These are phyloP conservation scores for Aspergillus sp. DNA, from an alignment of 2,329 filamentous ascomycete genomes.

Conservation along the genomic window DNA sequence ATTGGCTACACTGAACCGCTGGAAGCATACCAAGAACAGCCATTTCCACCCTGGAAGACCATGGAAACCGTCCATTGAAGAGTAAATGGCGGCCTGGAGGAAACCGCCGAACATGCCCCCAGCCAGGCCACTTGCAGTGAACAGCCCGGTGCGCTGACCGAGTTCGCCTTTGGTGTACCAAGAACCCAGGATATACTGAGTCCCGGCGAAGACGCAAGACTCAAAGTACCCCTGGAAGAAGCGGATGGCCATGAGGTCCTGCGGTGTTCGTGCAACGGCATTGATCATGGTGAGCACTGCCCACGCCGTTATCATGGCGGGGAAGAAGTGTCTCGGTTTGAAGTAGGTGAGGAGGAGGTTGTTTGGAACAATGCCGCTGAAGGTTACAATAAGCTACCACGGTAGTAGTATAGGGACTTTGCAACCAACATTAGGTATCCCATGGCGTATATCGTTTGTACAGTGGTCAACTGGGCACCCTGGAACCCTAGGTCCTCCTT, in stretches of 20 bases:
- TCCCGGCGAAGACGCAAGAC: slow-evolving; percentile 33
- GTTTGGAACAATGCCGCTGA: slow-evolving; percentile 22
- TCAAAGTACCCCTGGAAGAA: slow-evolving; percentile 39
- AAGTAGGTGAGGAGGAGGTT: slow-evolving; percentile 27
- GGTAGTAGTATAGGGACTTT: no score
- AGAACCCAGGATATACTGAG: slow-evolving; percentile 40
- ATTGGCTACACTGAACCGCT: not conserved
- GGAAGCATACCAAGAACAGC: slow-evolving; percentile 3
- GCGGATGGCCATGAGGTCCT: slow-evolving; percentile 35
- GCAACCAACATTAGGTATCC: slow-evolving; percentile 19
- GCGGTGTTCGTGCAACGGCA: slow-evolving; percentile 28
- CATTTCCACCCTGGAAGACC: slow-evolving; percentile 5
- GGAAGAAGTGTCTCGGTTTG: slow-evolving; percentile 27
- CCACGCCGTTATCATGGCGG: slow-evolving; percentile 32
- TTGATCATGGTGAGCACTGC: slow-evolving; percentile 34
- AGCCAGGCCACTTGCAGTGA: not conserved
- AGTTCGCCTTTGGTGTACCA: slow-evolving; percentile 42
- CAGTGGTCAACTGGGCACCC: slow-evolving; percentile 30
- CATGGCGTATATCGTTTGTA: slow-evolving; percentile 27
- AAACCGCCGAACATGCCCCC: slow-evolving; percentile 7
- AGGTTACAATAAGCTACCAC: no score
- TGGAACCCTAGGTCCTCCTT: slow-evolving; percentile 32
- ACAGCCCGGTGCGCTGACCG: slow-evolving; percentile 1
- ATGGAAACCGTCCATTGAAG: not conserved
- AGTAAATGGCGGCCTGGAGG: slow-evolving; percentile 2